Evolutionary conservation across 2,329 filamentous ascomycete genomes (phyloP).

Genomic region (Cladophialophora psammophila): DNA sequence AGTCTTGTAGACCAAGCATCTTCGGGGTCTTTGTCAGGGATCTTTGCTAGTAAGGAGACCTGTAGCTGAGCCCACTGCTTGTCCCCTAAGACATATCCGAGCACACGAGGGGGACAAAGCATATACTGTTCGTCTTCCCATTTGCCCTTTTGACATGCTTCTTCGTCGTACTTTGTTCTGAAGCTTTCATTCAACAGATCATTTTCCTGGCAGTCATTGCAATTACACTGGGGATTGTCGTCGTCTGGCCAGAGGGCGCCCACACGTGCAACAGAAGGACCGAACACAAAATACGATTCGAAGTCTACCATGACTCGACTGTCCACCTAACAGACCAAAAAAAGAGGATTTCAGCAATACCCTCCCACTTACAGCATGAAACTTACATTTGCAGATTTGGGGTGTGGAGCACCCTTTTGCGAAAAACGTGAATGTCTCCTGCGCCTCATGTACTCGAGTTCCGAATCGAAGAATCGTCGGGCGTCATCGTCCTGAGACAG

Average conservation of each 20-base stretch:
- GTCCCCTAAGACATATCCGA: slow-evolving; percentile 17
- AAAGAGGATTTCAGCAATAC: not conserved
- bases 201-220: not conserved
- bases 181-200: not conserved
- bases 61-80: slow-evolving; percentile 27
- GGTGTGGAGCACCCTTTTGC: not conserved
- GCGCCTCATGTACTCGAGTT: not conserved
- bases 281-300: slow-evolving; percentile 9
- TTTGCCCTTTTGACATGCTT: not conserved
- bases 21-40: not conserved
- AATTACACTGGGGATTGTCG: not conserved
- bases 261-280: slow-evolving; percentile 1
- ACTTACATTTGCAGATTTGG: not conserved
- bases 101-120: slow-evolving; percentile 21
- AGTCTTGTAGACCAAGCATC: not conserved
- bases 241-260: not conserved
- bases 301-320: slow-evolving; percentile 14
- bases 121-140: slow-evolving; percentile 16
- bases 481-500: not conserved
- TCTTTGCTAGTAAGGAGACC: not conserved
- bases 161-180: not conserved
- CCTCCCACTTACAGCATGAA: not conserved
- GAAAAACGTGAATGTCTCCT: not conserved
- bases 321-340: slow-evolving; percentile 8
- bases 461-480: not conserved